These are phyloP conservation scores for Canavalia gladiata DNA, from an alignment of 306 rosid species.

Conservation along the genomic window DNA sequence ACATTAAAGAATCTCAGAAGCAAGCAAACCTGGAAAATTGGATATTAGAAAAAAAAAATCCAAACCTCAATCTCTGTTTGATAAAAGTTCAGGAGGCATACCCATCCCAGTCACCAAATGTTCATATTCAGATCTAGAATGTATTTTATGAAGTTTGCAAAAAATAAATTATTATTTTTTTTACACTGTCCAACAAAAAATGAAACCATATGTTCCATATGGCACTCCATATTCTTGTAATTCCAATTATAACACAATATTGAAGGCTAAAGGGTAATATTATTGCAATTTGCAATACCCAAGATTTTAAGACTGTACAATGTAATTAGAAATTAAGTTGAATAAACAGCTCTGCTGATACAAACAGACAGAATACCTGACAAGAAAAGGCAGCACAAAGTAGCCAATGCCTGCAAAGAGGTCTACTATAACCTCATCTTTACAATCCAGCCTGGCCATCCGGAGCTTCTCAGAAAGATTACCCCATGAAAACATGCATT, in stretches of 20 bases:
- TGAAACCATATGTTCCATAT: not conserved
- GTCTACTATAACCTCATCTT: slow-evolving; percentile 81
- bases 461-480: slow-evolving; percentile 94
- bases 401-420: slow-evolving; percentile 95
- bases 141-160: not conserved
- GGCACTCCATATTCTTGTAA: slow-evolving; percentile 5
- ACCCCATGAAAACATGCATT: slow-evolving; percentile 99
- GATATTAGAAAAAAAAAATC: not conserved
- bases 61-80: slow-evolving; percentile 22
- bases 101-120: slow-evolving; percentile 19
- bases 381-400: slow-evolving; percentile 94
- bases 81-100: slow-evolving; percentile 18
- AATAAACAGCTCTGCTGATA: slow-evolving; percentile 27
- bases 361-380: slow-evolving; percentile 63
- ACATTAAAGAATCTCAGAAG: slow-evolving; percentile 18
- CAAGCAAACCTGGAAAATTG: slow-evolving; percentile 27
- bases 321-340: slow-evolving; percentile 35
- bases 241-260: slow-evolving; percentile 19
- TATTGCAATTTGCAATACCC: not conserved
- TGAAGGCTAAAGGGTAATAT: slow-evolving; percentile 23
- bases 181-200: slow-evolving; percentile 1
- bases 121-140: slow-evolving; percentile 33
- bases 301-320: not conserved
- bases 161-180: not conserved
- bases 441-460: slow-evolving; percentile 76